Conservation (phyloP, 1,284 basidiomycete species). For the Pisolithus thermaeus region DNA sequence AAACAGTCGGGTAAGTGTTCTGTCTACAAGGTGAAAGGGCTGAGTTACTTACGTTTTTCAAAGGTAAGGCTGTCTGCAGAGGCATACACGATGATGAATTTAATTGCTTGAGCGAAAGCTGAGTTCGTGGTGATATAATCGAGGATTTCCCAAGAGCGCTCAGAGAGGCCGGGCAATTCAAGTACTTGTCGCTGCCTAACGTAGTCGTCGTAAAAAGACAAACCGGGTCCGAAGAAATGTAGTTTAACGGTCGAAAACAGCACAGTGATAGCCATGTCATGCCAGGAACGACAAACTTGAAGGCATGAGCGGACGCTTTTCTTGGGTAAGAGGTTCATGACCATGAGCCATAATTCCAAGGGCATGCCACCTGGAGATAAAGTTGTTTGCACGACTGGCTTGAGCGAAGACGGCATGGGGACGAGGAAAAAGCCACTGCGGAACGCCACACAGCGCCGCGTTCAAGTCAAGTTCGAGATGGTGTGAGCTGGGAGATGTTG, state of each 20-base stretch:
- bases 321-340: not conserved
- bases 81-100: not conserved
- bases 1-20: not conserved
- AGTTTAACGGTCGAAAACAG: not conserved
- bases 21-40: not conserved
- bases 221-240: not conserved
- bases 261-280: not conserved
- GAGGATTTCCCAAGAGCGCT: not conserved
- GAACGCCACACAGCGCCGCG: too few relatives aligned
- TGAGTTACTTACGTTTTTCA: not conserved
- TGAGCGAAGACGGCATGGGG: too few relatives aligned
- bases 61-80: not conserved
- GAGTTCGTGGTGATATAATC: not conserved
- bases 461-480: too few relatives aligned
- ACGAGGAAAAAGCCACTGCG: too few relatives aligned
- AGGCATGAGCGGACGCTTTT: not conserved
- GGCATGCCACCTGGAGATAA: not conserved
- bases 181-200: not conserved
- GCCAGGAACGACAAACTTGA: not conserved
- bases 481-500: too few relatives aligned
- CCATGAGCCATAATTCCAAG: not conserved
- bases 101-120: not conserved
- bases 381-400: too few relatives aligned
- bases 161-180: not conserved
- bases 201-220: not conserved